phyloP scores from a whole-genome alignment of 805 yeast species.

The Schizosaccharomyces octosporus region DNA sequence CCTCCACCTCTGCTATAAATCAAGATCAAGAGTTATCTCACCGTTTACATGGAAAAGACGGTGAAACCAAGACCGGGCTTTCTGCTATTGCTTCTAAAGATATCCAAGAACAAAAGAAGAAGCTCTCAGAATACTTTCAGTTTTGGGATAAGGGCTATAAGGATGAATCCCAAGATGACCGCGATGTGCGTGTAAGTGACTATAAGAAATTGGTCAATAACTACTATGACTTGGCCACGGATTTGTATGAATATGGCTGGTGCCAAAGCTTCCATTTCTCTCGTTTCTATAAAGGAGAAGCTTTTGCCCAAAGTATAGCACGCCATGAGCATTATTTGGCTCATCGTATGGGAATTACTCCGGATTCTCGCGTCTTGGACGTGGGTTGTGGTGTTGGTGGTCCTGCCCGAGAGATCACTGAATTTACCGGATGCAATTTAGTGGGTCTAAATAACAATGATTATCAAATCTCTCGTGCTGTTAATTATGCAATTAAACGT shows the following conservation, averaged over 20 bases:
- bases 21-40: conserved; percentile 49
- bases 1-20: too few relatives aligned
- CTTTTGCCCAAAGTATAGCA: conserved; percentile 81
- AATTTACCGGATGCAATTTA: conserved; percentile 68
- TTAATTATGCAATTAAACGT: conserved; percentile 42
- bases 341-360: conserved; percentile 51
- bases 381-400: conserved; percentile 99
- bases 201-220: conserved; percentile 82
- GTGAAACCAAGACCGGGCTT: conserved; percentile 41
- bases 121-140: conserved; percentile 74
- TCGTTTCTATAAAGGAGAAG: conserved; percentile 78
- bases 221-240: conserved; percentile 49
- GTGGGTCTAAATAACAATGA: conserved; percentile 92
- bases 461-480: conserved; percentile 84
- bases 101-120: conserved; percentile 55
- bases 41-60: conserved; percentile 62
- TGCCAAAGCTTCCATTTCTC: conserved; percentile 95
- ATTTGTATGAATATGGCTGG: conserved; percentile 92
- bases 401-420: conserved; percentile 85
- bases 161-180: conserved; percentile 38
- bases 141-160: conserved; percentile 85
- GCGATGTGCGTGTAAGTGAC: conserved; percentile 40
- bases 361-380: conserved; percentile 70
- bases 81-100: conserved; percentile 56
- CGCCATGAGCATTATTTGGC: conserved; percentile 95